Percentiles rank a stretch among this genome's conserved stretches.
Conservation (phyloP, 2,329 filamentous ascomycete genomes). For the Pestalotiopsis sp. region DNA sequence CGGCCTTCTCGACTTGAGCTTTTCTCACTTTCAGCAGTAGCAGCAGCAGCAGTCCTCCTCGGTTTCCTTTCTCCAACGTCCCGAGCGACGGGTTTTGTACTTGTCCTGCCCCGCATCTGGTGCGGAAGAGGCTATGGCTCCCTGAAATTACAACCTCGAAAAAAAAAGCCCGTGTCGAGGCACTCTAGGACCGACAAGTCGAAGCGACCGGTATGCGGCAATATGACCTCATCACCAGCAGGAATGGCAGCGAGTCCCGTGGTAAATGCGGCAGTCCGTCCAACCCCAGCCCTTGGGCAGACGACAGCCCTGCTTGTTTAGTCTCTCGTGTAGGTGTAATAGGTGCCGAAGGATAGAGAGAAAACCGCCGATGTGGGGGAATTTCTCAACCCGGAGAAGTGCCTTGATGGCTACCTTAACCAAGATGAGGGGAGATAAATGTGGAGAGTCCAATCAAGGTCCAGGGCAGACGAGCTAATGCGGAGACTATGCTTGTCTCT, state of each 20-base stretch:
- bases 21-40: too few relatives aligned
- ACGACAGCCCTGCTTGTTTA: neutral
- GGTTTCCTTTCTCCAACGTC: neutral
- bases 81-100: slow-evolving; percentile 4
- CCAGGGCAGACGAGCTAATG: neutral
- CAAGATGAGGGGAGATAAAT: neutral
- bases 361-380: slow-evolving; percentile 5
- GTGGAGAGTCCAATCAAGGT: slow-evolving; percentile 2
- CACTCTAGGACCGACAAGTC: neutral
- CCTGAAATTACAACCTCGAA: neutral
- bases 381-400: neutral
- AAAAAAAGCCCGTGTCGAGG: neutral
- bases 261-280: neutral
- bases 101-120: slow-evolving; percentile 11
- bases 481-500: slow-evolving; percentile 5
- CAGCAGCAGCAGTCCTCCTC: neutral
- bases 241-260: neutral
- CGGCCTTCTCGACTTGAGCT: neutral
- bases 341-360: neutral
- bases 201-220: neutral
- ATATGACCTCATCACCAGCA: slow-evolving; percentile 4
- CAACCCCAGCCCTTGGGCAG: neutral
- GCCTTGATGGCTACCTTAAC: neutral
- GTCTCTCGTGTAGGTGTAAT: neutral
- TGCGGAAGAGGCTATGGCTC: neutral